Evolutionary conservation across 176 grass and related monocot species (phyloP), one percentile per base, ranked within the genome.

Genomic region (Oropetium thomaeum): DNA sequence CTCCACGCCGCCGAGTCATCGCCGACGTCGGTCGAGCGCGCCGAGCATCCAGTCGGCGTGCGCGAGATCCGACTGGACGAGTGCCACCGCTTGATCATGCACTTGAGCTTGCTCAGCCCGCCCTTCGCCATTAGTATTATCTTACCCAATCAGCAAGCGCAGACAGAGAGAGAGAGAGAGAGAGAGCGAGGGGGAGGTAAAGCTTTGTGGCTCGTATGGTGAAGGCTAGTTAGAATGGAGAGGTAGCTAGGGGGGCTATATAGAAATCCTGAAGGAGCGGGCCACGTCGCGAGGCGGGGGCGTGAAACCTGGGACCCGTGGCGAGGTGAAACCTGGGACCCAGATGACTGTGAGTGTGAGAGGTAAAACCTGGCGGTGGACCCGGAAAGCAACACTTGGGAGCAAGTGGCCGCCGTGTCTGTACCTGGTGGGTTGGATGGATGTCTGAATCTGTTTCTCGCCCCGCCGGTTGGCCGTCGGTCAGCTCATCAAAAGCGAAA

Each of bases 51-150:
- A 7, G 87, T 75, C 38, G 82, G 68, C 40, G 90, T 79, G 78
- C 87, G 85, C 3, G 83, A 83, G 80, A 90, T 87, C 43, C 60
- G 69, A 77, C 82, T 87, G 47, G 90, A 90, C 15, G 93, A 97
- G 85, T 97, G 68, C 93, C 93, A 97, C 79, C 93, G 52, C 90
- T 84, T 97, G 49, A 97, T 90, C 87, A 93, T 93, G 80, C 90
- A 90, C 81, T 88, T 89, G 69, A 97, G 82, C 90, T 97, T 97
- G 73, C 93, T 92, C 49, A 97, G 90, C 17, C 85, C 87, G 7
- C 85, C 82, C 80, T 84, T 93, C 33, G 82, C 88, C 88, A 90
- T 93, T 35, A n/a, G n/a, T n/a, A n/a, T n/a, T n/a, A n/a, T n/a
- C n/a, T n/a, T n/a, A 44, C 60, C 23, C 48, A 29, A 72, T 61